These are phyloP conservation scores for Metrosideros polymorpha DNA, from an alignment of 441 rosid species.

Conservation along the genomic window DNA sequence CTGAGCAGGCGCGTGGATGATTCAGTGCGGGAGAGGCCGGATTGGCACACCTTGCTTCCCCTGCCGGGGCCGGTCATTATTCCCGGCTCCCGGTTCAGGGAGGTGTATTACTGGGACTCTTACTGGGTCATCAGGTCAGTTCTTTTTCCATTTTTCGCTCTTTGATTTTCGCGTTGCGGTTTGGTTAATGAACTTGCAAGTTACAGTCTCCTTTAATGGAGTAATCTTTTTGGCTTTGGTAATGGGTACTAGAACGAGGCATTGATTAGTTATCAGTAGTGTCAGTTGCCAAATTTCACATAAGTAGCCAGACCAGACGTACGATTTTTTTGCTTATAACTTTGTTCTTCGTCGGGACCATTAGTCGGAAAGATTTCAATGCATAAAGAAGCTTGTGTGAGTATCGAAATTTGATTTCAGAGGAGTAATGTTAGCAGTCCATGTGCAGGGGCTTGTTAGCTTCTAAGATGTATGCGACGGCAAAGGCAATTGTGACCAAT, in stretches of 20 bases:
- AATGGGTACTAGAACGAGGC: not conserved
- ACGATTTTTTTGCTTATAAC: not conserved
- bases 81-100: conserved; percentile 83
- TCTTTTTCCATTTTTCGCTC: not conserved
- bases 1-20: conserved; percentile 51
- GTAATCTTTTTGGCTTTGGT: not conserved
- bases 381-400: not conserved
- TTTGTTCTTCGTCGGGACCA: not conserved
- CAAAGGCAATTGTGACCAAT: conserved; percentile 60
- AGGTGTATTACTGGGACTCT: conserved; percentile 97
- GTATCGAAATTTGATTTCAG: not conserved
- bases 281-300: not conserved
- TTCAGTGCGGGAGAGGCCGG: conserved; percentile 39
- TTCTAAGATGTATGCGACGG: conserved; percentile 73
- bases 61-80: conserved; percentile 51
- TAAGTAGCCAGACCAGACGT: not conserved
- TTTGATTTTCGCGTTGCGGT: not conserved
- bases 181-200: not conserved
- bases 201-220: not conserved
- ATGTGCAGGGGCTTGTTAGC: conserved; percentile 72
- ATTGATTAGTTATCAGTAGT: accelerated
- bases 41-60: conserved; percentile 68
- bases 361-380: not conserved
- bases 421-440: not conserved
- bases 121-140: conserved; percentile 80